These are phyloP conservation scores for Monotropa hypopitys DNA, from an alignment of 179 eudicot species.

Conservation along the genomic window DNA sequence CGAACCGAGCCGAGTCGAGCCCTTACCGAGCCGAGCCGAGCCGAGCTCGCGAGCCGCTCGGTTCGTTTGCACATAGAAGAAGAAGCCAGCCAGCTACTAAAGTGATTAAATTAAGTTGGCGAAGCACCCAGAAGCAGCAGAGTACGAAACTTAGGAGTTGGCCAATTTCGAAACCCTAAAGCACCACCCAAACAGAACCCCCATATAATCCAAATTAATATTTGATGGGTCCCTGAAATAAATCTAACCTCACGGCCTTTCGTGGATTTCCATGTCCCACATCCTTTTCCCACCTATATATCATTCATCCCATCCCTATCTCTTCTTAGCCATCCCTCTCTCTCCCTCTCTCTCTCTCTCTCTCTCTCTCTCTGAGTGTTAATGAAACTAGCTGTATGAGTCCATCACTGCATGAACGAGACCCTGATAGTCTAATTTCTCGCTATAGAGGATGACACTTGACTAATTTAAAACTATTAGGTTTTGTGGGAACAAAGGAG, in stretches of 20 bases:
- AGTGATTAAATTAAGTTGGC: too few relatives aligned
- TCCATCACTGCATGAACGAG: neutral
- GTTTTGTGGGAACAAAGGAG: constrained; percentile 27
- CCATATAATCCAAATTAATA: neutral
- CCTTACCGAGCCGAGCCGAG: too few relatives aligned
- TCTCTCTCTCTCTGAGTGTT: neutral
- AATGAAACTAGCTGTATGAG: neutral
- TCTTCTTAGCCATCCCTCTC: neutral
- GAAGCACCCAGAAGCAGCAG: too few relatives aligned
- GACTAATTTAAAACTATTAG: neutral
- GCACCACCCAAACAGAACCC: neutral
- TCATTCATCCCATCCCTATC: neutral
- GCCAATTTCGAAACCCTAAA: neutral
- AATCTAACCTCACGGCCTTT: neutral
- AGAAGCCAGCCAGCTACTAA: too few relatives aligned
- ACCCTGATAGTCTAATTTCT: neutral
- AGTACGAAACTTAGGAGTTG: neutral
- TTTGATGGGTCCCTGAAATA: neutral
- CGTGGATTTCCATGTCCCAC: neutral
- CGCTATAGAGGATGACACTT: neutral
- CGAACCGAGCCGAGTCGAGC: too few relatives aligned
- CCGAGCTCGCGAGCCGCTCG: too few relatives aligned
- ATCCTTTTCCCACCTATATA: neutral
- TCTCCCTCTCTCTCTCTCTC: neutral
- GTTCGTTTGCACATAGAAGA: too few relatives aligned